Evolutionary conservation across 495 filamentous ascomycete species (phyloP).

Genomic region (Hyaloscypha finlandica): DNA sequence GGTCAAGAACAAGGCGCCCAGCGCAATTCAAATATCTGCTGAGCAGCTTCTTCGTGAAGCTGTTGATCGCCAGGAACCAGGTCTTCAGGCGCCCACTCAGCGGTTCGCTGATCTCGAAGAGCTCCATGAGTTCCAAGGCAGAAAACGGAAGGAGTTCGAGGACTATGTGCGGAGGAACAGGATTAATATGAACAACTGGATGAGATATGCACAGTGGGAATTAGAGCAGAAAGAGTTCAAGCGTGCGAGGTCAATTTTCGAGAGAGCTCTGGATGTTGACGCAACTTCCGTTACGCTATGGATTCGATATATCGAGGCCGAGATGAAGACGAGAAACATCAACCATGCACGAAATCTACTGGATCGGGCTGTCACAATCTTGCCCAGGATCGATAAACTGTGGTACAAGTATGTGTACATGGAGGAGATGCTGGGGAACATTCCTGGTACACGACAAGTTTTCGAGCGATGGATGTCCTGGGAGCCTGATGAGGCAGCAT

Average conservation of each 20-base stretch:
- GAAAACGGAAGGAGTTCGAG: constrained; percentile 95
- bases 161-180: constrained; percentile 95
- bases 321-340: constrained; percentile 96
- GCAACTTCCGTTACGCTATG: constrained; percentile 76
- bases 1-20: constrained; percentile 97
- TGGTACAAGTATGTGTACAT: constrained; percentile 99
- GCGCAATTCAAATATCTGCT: constrained; percentile 85
- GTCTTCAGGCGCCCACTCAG: constrained; percentile 87
- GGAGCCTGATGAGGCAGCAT: constrained; percentile 95
- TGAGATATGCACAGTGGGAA: constrained; percentile 97
- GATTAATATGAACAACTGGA: constrained; percentile 98
- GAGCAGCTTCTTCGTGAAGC: constrained; percentile 98
- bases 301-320: constrained; percentile 91
- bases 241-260: constrained; percentile 94
- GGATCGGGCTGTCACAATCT: constrained; percentile 90
- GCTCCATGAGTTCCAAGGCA: constrained; percentile 94
- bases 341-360: constrained; percentile 95
- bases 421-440: constrained; percentile 95
- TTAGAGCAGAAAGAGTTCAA: constrained; percentile 97
- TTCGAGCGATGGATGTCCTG: constrained; percentile 99
- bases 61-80: constrained; percentile 93
- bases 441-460: constrained; percentile 88
- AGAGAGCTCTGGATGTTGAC: constrained; percentile 91
- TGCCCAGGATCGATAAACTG: constrained; percentile 89
- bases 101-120: constrained; percentile 96